A percentile compares a stretch with the other conserved stretches of the same genome.
These are phyloP conservation scores for Ustilago bromivora DNA, from an alignment of 1,284 basidiomycete genomes.

Conservation along the genomic window DNA sequence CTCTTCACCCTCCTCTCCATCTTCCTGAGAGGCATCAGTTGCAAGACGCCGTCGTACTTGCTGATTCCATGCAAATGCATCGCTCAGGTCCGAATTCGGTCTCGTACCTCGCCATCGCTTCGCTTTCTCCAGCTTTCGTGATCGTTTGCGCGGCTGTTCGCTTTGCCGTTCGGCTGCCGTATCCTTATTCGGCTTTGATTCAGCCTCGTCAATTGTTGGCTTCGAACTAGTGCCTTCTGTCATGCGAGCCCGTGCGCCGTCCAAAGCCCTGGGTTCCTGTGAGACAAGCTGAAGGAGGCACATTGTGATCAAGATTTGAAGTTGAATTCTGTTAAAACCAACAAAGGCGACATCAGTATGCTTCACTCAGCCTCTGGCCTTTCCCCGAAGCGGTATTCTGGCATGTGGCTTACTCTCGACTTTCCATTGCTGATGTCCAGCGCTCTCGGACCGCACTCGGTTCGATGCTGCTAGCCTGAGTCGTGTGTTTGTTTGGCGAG, in stretches of 20 bases:
- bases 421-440: slow-evolving; percentile 44
- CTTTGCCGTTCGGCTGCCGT: not conserved
- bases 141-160: slow-evolving; percentile 18
- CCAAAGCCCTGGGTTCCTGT: slow-evolving; percentile 41
- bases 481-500: not conserved
- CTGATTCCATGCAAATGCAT: slow-evolving; percentile 51
- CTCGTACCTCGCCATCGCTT: slow-evolving; percentile 38
- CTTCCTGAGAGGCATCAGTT: slow-evolving; percentile 28
- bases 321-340: slow-evolving; percentile 32
- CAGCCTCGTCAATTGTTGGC: not conserved
- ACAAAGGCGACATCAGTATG: not conserved
- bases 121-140: slow-evolving; percentile 47
- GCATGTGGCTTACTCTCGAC: slow-evolving; percentile 43
- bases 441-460: slow-evolving; percentile 10
- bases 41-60: slow-evolving; percentile 17
- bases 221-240: not conserved
- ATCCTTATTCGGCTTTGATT: not conserved
- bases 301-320: slow-evolving; percentile 48
- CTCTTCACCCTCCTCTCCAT: slow-evolving; percentile 18
- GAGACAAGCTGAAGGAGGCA: slow-evolving; percentile 38
- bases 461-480: not conserved
- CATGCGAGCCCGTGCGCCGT: slow-evolving; percentile 27
- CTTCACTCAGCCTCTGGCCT: not conserved
- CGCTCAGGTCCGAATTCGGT: slow-evolving; percentile 21
- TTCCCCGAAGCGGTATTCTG: no score